Evolutionary conservation across 2,329 filamentous ascomycete genomes (phyloP), one percentile per base, ranked within the genome.

Genomic region (Fusarium sp.): DNA sequence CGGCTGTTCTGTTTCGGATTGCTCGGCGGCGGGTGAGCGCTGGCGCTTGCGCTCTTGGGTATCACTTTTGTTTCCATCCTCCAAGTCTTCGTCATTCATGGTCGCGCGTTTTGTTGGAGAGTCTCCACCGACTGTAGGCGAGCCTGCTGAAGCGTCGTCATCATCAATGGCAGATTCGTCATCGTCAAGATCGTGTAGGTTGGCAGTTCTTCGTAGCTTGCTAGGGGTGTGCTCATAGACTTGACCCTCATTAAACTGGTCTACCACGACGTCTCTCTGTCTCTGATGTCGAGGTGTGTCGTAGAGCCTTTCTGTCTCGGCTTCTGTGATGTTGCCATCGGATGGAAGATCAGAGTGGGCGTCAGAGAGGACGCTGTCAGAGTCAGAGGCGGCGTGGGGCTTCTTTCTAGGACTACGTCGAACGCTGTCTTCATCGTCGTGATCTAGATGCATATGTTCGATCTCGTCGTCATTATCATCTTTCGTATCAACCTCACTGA

Each of bases 241-340:
- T 45, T 84, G 82, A 58, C 82, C 86, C 63, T 85, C 84, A 58
- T 85, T 84, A 76, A 85, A 87, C 69, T 84, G 83, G 72, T 84
- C 84, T 57, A 91, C 79, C 45, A 90, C 84, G 12, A 91, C 87
- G 74, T 91, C 87, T 74, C 86, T 85, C 74, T 88, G 86, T 71
- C 89, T 85, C 76, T 86, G 81, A 75, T 86, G 92, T 68, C 89
- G 88, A 20, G 94, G 94, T n/a, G 94, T 97, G 76, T 92, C 90
- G 77, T 96, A 96, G 65, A 99, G 86, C 63, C 96, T 91, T 81
- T 98, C 94, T 3, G 95, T 98, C 81, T 98, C 95, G 34, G 95
- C 95, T 81, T 98, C 95, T 6, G 94, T 91, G 78, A 88, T 88
- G 76, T 89, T 88, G 72, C 82, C 84, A 27, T 81, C 80, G 5